Evolutionary conservation across 495 filamentous ascomycete species (phyloP).

Genomic region (Neurospora sp.): DNA sequence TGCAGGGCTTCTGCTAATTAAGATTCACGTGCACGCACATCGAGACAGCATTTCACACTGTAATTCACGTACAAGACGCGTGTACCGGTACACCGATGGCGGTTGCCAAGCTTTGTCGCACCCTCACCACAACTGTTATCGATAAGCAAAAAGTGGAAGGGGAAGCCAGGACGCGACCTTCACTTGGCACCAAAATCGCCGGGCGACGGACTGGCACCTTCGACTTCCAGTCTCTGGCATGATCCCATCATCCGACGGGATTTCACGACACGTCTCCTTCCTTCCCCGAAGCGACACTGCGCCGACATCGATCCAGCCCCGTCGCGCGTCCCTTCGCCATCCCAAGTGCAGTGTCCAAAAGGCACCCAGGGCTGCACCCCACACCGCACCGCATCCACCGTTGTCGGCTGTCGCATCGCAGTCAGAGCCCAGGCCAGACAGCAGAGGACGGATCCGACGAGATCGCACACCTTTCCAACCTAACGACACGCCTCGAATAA

Average conservation of each 20-base stretch:
- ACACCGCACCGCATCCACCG: background rate
- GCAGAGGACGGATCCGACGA: background rate
- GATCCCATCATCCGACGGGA: background rate
- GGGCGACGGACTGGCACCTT: background rate
- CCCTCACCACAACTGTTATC: conserved; percentile 9
- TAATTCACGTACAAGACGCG: background rate
- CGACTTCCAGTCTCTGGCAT: background rate
- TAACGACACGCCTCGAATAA: background rate
- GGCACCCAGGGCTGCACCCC: background rate
- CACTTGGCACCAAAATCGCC: background rate
- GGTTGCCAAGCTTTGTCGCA: background rate
- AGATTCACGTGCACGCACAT: background rate
- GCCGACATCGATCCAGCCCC: background rate
- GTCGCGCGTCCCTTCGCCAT: background rate
- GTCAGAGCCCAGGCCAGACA: background rate
- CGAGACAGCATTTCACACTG: background rate
- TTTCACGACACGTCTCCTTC: background rate
- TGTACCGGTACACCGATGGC: background rate
- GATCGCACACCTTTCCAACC: background rate
- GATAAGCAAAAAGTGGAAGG: conserved; percentile 22
- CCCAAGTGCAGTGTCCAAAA: background rate
- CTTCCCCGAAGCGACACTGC: background rate
- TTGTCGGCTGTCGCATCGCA: background rate
- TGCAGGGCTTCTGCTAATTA: background rate
- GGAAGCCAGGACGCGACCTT: conserved; percentile 1